These are phyloP conservation scores for Aspergillus quadrilineatus DNA, from an alignment of 2,329 filamentous ascomycete species.

Conservation along the genomic window DNA sequence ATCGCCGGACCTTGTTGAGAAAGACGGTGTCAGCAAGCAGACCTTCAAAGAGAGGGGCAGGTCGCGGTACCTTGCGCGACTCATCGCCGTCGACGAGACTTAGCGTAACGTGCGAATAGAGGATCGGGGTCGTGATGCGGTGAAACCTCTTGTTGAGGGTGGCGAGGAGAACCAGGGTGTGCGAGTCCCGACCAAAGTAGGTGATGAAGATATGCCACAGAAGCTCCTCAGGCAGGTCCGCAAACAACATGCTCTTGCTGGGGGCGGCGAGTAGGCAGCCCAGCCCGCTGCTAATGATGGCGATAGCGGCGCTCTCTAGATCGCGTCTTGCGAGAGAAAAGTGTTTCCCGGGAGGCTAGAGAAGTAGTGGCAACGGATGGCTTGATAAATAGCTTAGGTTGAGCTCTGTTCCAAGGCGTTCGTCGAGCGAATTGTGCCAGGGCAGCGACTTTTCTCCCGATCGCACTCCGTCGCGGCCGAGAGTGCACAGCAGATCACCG, in stretches of 20 bases:
- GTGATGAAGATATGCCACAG: slow-evolving; percentile 2
- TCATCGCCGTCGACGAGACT: not conserved
- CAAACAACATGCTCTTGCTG: slow-evolving; percentile 8
- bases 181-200: not conserved
- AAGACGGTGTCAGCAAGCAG: not conserved
- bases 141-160: slow-evolving; percentile 5
- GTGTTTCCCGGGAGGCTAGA: not conserved
- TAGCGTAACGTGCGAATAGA: slow-evolving; percentile 10
- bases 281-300: not conserved
- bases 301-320: not conserved
- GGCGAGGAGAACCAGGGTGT: not conserved
- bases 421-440: not conserved
- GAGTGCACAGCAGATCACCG: not conserved
- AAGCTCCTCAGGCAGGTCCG: slow-evolving; percentile 8
- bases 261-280: not conserved
- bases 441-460: not conserved
- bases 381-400: not conserved
- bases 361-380: not conserved
- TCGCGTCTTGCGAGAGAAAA: not conserved
- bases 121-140: not conserved
- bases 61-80: slow-evolving; percentile 8
- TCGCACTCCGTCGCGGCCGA: not conserved
- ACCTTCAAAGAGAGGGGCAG: not conserved
- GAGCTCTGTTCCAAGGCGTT: not conserved
- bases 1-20: slow-evolving; percentile 2